Conservation (phyloP, 2,329 filamentous ascomycete genomes). For the Cytospora mali region DNA sequence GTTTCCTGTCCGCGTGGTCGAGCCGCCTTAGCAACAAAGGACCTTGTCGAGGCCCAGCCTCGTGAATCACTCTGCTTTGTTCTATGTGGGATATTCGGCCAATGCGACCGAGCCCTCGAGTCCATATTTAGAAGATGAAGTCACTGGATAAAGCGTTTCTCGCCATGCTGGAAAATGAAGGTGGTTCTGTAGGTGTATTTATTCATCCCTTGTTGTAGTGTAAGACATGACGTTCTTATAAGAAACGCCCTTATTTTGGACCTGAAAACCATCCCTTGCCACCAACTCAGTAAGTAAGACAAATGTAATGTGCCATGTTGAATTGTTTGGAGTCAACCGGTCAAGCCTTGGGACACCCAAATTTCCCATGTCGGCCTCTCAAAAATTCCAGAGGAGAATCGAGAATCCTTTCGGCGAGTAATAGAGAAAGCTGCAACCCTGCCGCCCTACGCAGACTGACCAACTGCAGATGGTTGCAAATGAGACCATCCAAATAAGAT, state of each 20-base stretch:
- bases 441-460: background rate
- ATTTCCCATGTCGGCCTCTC: no score
- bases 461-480: background rate
- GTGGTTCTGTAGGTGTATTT: background rate
- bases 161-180: background rate
- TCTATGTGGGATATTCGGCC: constrained; percentile 1
- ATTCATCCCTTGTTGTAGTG: constrained; percentile 16
- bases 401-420: background rate
- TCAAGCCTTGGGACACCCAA: background rate
- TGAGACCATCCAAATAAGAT: background rate
- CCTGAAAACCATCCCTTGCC: constrained; percentile 11
- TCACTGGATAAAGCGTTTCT: background rate
- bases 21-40: constrained; percentile 11
- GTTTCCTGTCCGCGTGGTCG: background rate
- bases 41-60: constrained; percentile 6
- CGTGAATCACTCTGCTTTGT: constrained; percentile 20
- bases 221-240: constrained; percentile 14
- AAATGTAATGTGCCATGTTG: background rate
- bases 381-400: background rate
- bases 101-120: background rate
- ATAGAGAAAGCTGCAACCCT: background rate
- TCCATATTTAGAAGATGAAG: background rate
- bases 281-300: constrained; percentile 1
- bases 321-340: background rate
- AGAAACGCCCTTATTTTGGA: background rate